A percentile compares a stretch with the other conserved stretches of the same genome.
Conservation (phyloP, 2,329 filamentous ascomycete genomes). For the Neofusicoccum kwambonambiense region DNA sequence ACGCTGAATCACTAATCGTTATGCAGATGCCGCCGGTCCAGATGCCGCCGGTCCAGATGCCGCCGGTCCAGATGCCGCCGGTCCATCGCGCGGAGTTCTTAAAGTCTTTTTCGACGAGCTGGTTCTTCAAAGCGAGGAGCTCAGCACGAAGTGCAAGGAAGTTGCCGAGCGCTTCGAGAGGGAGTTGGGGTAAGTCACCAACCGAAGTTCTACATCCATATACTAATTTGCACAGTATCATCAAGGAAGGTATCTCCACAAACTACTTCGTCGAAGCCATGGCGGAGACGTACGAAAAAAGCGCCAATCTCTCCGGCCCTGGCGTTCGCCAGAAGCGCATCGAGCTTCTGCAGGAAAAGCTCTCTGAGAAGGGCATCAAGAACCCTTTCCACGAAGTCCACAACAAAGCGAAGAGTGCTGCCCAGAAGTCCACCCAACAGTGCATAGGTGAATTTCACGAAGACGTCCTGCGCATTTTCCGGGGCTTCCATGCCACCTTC, state of each 20-base stretch:
- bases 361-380: not conserved
- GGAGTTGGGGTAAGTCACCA: not conserved
- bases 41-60: too few species aligned
- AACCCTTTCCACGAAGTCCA: not conserved
- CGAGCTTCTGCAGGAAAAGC: not conserved
- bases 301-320: not conserved
- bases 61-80: not conserved
- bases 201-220: too few species aligned
- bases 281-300: slow-evolving; percentile 18
- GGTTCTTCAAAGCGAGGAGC: slow-evolving; percentile 18
- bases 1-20: not conserved
- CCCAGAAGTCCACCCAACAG: not conserved
- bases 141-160: not conserved
- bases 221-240: too few species aligned
- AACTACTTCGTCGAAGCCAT: slow-evolving; percentile 23
- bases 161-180: slow-evolving; percentile 8
- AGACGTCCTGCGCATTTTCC: not conserved
- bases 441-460: not conserved
- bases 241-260: not conserved
- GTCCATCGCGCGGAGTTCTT: not conserved
- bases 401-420: not conserved
- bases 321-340: not conserved
- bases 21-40: not conserved
- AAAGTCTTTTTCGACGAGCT: not conserved
- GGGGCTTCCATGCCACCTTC: slow-evolving; percentile 12